phyloP scores from a whole-genome alignment of 2,329 filamentous ascomycete genomes.

The Passalora sequoiae region DNA sequence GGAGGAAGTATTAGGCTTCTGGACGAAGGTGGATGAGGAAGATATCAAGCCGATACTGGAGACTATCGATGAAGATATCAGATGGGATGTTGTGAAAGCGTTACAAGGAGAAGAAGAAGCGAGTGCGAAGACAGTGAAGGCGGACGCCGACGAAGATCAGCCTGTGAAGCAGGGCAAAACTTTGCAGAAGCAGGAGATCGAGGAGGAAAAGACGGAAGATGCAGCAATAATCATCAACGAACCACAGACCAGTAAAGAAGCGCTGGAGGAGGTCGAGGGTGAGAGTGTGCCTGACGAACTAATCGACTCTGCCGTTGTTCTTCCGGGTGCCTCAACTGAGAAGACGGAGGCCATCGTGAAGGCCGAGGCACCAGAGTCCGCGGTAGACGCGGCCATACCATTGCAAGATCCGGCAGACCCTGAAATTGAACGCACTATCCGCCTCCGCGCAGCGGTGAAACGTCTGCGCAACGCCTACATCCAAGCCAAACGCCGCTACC shows the following conservation, averaged over 20 bases:
- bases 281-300: not conserved
- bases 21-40: conserved; percentile 75
- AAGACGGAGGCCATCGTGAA: not conserved
- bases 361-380: not conserved
- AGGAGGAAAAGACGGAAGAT: conserved; percentile 28
- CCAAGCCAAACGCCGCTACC: conserved; percentile 76
- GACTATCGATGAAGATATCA: conserved; percentile 57
- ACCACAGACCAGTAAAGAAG: conserved; percentile 13
- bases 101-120: conserved; percentile 46
- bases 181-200: conserved; percentile 9
- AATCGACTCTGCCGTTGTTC: not conserved
- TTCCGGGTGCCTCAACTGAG: not conserved
- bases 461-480: conserved; percentile 74
- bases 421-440: conserved; percentile 25
- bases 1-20: conserved; percentile 74
- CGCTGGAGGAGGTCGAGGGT: conserved; percentile 8
- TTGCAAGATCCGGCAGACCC: not conserved
- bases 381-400: too few relatives aligned
- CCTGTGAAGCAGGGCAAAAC: conserved; percentile 23
- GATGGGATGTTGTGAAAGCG: conserved; percentile 57
- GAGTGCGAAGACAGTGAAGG: conserved; percentile 28
- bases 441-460: conserved; percentile 43
- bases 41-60: conserved; percentile 66
- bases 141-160: conserved; percentile 35
- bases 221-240: conserved; percentile 31